Evolutionary conservation across 176 grass and related monocot genomes (phyloP).

Genomic region (Paspalum vaginatum): DNA sequence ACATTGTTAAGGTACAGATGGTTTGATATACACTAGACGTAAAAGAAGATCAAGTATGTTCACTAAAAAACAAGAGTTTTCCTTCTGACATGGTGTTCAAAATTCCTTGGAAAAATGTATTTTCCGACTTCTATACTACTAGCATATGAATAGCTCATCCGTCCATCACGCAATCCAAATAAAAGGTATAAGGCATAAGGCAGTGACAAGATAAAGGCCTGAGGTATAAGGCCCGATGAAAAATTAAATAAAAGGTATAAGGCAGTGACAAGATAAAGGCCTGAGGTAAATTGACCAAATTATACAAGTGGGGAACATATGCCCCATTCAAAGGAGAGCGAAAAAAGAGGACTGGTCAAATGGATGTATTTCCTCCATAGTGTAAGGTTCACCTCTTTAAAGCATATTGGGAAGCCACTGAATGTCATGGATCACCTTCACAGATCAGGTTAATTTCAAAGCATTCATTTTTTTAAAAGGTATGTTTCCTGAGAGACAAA

Average conservation of each 20-base stretch:
- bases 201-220: neutral
- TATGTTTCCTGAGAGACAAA: neutral
- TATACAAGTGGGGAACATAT: slow-evolving; percentile 23
- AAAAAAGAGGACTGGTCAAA: slow-evolving; percentile 27
- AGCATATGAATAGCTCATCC: neutral
- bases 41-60: neutral
- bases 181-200: no score
- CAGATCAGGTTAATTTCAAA: slow-evolving; percentile 7
- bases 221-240: no score
- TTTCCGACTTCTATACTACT: neutral
- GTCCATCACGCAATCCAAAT: neutral
- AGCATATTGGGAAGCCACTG: slow-evolving; percentile 9
- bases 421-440: slow-evolving; percentile 3
- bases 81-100: neutral
- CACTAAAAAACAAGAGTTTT: neutral
- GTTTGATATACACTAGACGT: neutral
- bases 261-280: neutral
- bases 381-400: slow-evolving; percentile 21
- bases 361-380: slow-evolving; percentile 14
- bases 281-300: slow-evolving; percentile 26
- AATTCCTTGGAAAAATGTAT: neutral
- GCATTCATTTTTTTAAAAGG: neutral
- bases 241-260: slow-evolving; percentile 17
- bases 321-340: neutral
- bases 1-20: neutral